Conservation (phyloP, 176 grass and related monocot species). For the Avena insularis region DNA sequence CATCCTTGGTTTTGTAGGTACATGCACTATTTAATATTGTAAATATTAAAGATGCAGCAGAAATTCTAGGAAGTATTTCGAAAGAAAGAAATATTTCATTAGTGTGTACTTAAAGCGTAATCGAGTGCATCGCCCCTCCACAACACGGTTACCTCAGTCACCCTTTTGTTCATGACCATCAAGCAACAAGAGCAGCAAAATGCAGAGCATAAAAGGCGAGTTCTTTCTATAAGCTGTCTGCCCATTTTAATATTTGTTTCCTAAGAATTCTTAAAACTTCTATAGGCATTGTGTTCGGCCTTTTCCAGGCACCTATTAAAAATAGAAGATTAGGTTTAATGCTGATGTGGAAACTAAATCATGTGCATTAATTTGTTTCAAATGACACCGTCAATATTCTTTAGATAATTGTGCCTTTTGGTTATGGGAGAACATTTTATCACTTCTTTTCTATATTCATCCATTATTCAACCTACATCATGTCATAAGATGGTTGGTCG, state of each 20-base stretch:
- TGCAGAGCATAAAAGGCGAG: slow-evolving; percentile 35
- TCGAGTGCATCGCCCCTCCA: too few relatives aligned
- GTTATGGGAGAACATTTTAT: neutral
- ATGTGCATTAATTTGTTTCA: neutral
- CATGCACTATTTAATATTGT: too few relatives aligned
- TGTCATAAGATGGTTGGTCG: neutral
- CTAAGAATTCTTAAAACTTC: neutral
- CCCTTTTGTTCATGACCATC: too few relatives aligned
- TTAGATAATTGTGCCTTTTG: neutral
- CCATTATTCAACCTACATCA: neutral
- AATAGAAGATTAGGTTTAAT: neutral
- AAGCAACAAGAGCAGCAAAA: slow-evolving; percentile 40
- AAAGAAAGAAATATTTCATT: too few relatives aligned
- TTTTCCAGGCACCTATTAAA: neutral
- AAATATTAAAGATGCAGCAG: too few relatives aligned
- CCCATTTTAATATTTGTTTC: neutral
- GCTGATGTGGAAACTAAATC: neutral
- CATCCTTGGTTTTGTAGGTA: slow-evolving; percentile 43
- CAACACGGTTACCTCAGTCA: too few relatives aligned
- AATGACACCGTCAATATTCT: neutral
- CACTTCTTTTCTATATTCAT: neutral
- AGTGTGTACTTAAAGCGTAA: too few relatives aligned
- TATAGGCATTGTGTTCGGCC: neutral
- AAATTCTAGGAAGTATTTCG: too few relatives aligned
- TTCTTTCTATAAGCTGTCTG: neutral